Evolutionary conservation across 345 rosid species (phyloP).

Genomic region (Gynandropsis gynandra): DNA sequence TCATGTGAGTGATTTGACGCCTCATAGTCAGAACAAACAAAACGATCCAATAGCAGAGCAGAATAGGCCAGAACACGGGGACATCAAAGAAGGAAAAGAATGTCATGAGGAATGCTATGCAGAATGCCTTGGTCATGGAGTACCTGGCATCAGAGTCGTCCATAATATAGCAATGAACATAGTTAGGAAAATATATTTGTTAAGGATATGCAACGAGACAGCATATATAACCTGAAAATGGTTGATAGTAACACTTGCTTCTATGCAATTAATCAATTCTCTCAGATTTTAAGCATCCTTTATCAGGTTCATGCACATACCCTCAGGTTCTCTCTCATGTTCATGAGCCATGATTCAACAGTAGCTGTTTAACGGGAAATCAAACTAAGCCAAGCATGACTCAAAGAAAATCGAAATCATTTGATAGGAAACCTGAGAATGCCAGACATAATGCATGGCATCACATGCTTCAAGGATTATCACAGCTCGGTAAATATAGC

Average conservation of each 20-base stretch:
- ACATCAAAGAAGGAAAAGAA: conserved; percentile 76
- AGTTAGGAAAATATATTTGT: not conserved
- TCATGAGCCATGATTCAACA: too few species aligned
- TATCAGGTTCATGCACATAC: too few species aligned
- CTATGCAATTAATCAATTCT: not conserved
- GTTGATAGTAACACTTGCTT: not conserved
- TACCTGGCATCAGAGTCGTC: conserved; percentile 43
- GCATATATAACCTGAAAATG: not conserved
- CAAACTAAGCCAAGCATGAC: too few species aligned
- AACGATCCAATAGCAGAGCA: conserved; percentile 72
- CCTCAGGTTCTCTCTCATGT: too few species aligned
- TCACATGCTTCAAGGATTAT: not conserved
- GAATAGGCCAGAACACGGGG: conserved; percentile 85
- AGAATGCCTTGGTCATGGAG: conserved; percentile 66
- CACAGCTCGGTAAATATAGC: not conserved
- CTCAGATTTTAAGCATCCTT: too few species aligned
- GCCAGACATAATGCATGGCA: not conserved
- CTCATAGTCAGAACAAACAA: conserved; percentile 72
- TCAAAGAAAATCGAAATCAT: not conserved
- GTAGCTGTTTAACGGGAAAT: not conserved
- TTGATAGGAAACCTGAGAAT: not conserved
- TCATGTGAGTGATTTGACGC: conserved; percentile 77
- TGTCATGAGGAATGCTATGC: conserved; percentile 69
- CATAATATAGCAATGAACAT: too few species aligned
- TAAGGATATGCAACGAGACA: not conserved